phyloP scores from a whole-genome alignment of 805 yeast genomes.

The Candida cerambycidarum region DNA sequence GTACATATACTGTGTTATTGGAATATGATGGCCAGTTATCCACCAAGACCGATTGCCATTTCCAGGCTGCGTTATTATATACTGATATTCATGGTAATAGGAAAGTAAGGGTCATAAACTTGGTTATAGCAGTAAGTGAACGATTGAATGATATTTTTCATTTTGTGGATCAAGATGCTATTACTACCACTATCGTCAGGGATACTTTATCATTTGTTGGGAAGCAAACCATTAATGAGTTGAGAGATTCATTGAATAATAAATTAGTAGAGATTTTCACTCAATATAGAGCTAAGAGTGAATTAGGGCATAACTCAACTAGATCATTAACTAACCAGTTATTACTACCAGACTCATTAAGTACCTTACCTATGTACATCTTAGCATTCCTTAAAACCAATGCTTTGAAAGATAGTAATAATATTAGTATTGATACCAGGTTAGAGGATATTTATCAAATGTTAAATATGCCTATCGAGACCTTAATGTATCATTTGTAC shows the following conservation, averaged over 20 bases:
- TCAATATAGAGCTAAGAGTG: conserved; percentile 51
- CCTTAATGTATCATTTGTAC: conserved; percentile 64
- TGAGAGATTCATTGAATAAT: conserved; percentile 38
- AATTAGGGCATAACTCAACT: conserved; percentile 36
- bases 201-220: conserved; percentile 43
- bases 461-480: conserved; percentile 53
- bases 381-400: conserved; percentile 69
- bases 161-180: conserved; percentile 67
- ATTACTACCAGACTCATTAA: conserved; percentile 78
- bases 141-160: conserved; percentile 71
- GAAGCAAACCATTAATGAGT: conserved; percentile 35
- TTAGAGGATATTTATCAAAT: conserved; percentile 54
- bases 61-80: conserved; percentile 87
- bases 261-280: conserved; percentile 47
- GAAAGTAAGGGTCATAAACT: conserved; percentile 83
- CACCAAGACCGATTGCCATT: conserved; percentile 74
- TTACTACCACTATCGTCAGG: conserved; percentile 38
- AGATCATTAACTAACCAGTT: conserved; percentile 53
- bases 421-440: conserved; percentile 61
- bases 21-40: conserved; percentile 74
- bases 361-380: conserved; percentile 64
- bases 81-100: conserved; percentile 76
- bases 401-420: conserved; percentile 53
- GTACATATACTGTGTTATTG: conserved; percentile 68
- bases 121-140: conserved; percentile 78